A percentile compares a stretch with the other conserved stretches of the same genome.
phyloP scores from a whole-genome alignment of 352 stramenopile species.

The Pythium sukuiense region DNA sequence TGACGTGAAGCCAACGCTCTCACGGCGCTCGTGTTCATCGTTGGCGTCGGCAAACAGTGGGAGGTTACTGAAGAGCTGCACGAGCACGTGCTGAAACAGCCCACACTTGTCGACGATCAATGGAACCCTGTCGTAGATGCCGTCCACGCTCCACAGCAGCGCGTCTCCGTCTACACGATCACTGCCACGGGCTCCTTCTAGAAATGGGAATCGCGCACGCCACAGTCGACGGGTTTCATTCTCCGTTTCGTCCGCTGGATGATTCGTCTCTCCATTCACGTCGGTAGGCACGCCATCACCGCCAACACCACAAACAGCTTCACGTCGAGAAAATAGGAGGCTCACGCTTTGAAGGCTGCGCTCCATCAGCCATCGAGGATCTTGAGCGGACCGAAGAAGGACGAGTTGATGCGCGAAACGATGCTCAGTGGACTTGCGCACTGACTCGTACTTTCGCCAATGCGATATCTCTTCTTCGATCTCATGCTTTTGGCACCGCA shows the following conservation, averaged over 20 bases:
- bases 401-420: neutral
- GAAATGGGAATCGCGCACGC: constrained; percentile 38
- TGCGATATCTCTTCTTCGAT: constrained; percentile 14
- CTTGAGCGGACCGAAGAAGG: neutral
- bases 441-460: constrained; percentile 13
- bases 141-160: constrained; percentile 30
- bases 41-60: constrained; percentile 30
- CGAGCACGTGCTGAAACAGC: constrained; percentile 45
- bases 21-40: constrained; percentile 23
- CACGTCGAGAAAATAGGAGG: neutral
- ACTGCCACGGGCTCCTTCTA: constrained; percentile 12
- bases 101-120: constrained; percentile 45
- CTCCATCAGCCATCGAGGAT: constrained; percentile 1
- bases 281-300: no score
- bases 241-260: neutral
- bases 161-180: constrained; percentile 6
- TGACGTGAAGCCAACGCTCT: constrained; percentile 11
- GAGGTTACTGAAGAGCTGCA: constrained; percentile 49
- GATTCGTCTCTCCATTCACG: neutral
- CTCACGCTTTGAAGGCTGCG: neutral
- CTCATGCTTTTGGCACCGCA: neutral
- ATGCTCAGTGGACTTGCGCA: constrained; percentile 1
- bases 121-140: constrained; percentile 38
- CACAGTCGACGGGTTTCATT: constrained; percentile 29
- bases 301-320: no score